Evolutionary conservation across 441 rosid species (phyloP), one percentile per base, ranked within the genome.

Genomic region (Populus hybrid): DNA sequence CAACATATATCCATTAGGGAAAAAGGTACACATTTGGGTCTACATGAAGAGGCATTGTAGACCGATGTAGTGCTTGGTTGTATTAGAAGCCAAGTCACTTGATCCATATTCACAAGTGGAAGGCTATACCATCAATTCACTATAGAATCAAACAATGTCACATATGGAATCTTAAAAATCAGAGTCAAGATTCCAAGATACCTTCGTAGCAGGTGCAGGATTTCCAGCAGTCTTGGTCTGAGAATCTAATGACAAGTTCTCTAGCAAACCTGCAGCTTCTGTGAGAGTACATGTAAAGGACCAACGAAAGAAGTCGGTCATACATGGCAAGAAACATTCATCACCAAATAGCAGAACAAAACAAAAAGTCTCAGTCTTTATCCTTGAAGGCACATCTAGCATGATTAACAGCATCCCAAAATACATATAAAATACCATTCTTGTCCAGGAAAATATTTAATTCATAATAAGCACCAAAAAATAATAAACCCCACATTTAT

Each of bases 221-320:
- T 87, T 85, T 83, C 88, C 96, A 50, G 86, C 72, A 50, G 90
- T 72, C 76, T 89, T 91, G 19, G 86, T 65, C 85, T 92, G 93
- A 16, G 96, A 79, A 72, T 91, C 95, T 79, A 93, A 70, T n/a
- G 98, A 74, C 72, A 95, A 86, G 64, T 88, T 92, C 87, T 89
- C 88, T 87, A 95, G 75, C 79, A 92, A 83, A 80, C 88, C 95
- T 79, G 96, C 79, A 82, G 95, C 79, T 86, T 95, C 96, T 91
- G 65, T 34, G 73, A 77, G 46, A 82, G 53, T n/a, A 73, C 28
- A 77, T 77, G 92, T 87, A 69, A 93, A 87, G 91, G 86, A 85
- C 71, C 28, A 83, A 57, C 79, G 83, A 69, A 24, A 69, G 2
- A 4, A 23, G 24, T n/a, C 36, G 21, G 8, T 18, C 61, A 53